Base-by-base conservation (phyloP, 2,329 filamentous ascomycete species). In the Waltergamsia citrina region DNA sequence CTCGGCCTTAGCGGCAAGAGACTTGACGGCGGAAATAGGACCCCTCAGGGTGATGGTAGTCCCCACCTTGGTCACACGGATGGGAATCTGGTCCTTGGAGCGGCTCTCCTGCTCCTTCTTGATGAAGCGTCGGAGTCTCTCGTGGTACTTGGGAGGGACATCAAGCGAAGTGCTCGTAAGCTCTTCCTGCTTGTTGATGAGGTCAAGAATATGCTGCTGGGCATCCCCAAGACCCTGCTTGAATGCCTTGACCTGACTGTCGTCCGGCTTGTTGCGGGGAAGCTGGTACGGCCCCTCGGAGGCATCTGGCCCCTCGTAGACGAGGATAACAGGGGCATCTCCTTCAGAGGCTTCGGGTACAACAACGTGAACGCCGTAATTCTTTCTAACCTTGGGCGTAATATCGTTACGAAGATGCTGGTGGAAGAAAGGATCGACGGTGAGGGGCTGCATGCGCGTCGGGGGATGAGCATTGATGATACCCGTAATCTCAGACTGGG, bases 351-450 rank as follows among this genome's bases (percentile, higher is more conserved):
- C 58, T 15, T 82, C 75, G 1, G 84, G 83, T 22, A 88, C 69
- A 15, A 88, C 74, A 19, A 88, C 51, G 42, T 82, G 78, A 10
- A 90, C 84, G 41, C 84, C 82, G 43, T 74, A 79, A 21, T 81
- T 69, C 38, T 78, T 65, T 47, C 80, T 75, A 32, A 90, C 66
- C 35, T 67, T 69, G 4, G 72, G 69, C 21, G 69, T 71, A 28
- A 84, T 67, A 24, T 80, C 72, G 38, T 72, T 74, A 37, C 71
- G 72, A 31, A 90, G 63, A 50, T 85, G 80, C 36, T 76, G 67
- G 52, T 90, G 78, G 63, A 83, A 90, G 62, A 92, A 88, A 2
- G 82, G 74, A 45, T 92, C 82, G 18, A 92, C 71, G 12, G 74
- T 56, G 10, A 88, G 54, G 9, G 75, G 71, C 16, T 69, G 65